Base-by-base conservation (phyloP, 148 eudicot species). In the Linanthus parryae region DNA sequence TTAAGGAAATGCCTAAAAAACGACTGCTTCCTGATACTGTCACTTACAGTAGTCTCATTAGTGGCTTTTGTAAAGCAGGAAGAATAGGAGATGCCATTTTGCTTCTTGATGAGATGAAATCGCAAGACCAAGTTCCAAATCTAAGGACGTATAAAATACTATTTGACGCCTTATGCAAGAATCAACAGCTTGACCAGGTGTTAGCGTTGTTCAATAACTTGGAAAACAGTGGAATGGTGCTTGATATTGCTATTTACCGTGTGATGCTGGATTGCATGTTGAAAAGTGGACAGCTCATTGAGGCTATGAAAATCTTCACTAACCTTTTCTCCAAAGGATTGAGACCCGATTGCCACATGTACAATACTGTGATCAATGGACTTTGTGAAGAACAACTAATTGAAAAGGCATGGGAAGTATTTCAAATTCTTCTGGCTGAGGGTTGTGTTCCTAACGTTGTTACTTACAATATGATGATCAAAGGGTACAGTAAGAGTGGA, bases 381-480 rank as follows among this genome's bases (percentile, higher is more conserved):
- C 19, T 28, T 1, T 16, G 37, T 39, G 38, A 17, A 15, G 4
- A 11, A 1, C 5, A 25, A 16, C 16, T n/a, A 29, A 7, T 16
- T 19, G 18, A 7, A 7, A 9, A 17, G 16, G 37, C 54, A 16
- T 20, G 18, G 15, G 2, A 17, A 14, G 19, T 30, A 1, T 1
- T 49, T 5, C 2, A 31, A 7, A 39, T 16, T 12, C 30, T 49
- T 37, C 19, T 16, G 23, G 36, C 35, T 16, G 68, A 66, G 46
- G 94, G 83, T 48, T 69, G 38, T 49, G 54, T 44, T 30, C 96
- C 88, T 12, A 81, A 73, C 64, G 51, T 55, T 22, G 83, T 82
- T n/a, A 92, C 98, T 0, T 87, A 75, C 57, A 92, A 87, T 57
- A 67, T 70, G 52, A 49, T 87, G 48, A 79, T 92, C 43, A 80